phyloP scores from a whole-genome alignment of 139 green algal genomes.

The Micractinium sp. region DNA sequence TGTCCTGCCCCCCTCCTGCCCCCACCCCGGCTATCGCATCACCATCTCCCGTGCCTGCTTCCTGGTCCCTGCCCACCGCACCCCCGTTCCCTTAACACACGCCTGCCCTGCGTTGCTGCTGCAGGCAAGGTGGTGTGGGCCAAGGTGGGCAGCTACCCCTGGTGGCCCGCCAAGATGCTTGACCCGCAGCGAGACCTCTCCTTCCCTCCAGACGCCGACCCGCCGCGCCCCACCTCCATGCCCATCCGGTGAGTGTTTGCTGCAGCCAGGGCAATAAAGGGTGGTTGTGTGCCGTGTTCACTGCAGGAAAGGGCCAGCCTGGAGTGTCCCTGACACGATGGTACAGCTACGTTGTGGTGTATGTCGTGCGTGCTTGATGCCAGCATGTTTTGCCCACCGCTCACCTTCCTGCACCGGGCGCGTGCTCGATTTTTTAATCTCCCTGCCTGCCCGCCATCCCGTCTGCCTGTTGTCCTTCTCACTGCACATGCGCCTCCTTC shows the following conservation, averaged over 20 bases:
- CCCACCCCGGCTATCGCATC: not conserved
- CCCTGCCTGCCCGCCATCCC: not conserved
- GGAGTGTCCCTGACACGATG: too few species aligned
- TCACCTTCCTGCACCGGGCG: too few species aligned
- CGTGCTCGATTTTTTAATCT: not conserved
- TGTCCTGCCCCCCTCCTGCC: not conserved
- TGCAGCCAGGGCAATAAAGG: not conserved
- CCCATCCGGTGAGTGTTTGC: constrained; percentile 17
- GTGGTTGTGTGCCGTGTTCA: too few species aligned
- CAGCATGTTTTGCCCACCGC: too few species aligned
- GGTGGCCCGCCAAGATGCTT: constrained; percentile 47
- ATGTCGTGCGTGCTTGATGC: too few species aligned
- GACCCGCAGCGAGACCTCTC: constrained; percentile 38
- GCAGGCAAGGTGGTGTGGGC: constrained; percentile 44
- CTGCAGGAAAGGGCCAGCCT: not conserved
- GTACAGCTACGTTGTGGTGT: too few species aligned
- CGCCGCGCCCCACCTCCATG: constrained; percentile 44
- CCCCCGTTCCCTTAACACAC: too few species aligned
- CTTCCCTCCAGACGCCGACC: constrained; percentile 41
- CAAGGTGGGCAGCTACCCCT: constrained; percentile 41
- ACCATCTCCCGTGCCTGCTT: not conserved
- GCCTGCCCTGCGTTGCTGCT: not conserved
- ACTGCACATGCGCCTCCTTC: not conserved
- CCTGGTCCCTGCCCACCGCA: not conserved
- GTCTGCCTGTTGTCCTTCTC: not conserved